Percentiles rank a stretch among this genome's conserved stretches.
Evolutionary conservation across 2,329 filamentous ascomycete species (phyloP).

Genomic region (Mycosphaerella sp.): DNA sequence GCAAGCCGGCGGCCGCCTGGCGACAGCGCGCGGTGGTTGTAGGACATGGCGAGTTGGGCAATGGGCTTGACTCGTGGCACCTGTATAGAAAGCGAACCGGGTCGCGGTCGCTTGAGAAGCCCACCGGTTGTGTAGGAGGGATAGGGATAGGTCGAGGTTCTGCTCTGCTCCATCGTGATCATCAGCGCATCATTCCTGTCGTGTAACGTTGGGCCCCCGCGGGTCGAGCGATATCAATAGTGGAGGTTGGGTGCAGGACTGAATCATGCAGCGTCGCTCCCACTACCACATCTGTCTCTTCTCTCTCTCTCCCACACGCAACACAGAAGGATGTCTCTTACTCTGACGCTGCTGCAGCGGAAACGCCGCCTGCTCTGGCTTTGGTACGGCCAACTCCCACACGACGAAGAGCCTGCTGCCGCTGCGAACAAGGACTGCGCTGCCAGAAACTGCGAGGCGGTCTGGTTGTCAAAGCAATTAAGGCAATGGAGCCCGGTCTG

Average conservation of each 20-base stretch:
- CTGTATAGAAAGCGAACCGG: slow-evolving; percentile 15
- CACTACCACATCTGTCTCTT: neutral
- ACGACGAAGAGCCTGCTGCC: neutral
- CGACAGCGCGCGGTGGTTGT: slow-evolving; percentile 32
- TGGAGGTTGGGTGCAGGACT: neutral
- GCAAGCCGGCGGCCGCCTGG: slow-evolving; percentile 33
- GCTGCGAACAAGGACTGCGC: slow-evolving; percentile 5
- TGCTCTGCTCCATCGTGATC: slow-evolving; percentile 16
- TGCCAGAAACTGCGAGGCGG: slow-evolving; percentile 1
- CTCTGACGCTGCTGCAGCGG: slow-evolving; percentile 2
- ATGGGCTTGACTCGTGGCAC: slow-evolving; percentile 23
- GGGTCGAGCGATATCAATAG: neutral
- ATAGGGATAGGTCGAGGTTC: slow-evolving; percentile 8
- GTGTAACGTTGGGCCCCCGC: slow-evolving; percentile 9
- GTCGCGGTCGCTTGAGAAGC: slow-evolving; percentile 14
- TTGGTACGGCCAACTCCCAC: slow-evolving; percentile 2
- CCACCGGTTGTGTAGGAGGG: slow-evolving; percentile 1
- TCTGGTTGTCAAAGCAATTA: neutral
- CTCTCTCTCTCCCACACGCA: too few relatives aligned
- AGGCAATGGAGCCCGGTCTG: slow-evolving; percentile 2
- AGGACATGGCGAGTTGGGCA: slow-evolving; percentile 30
- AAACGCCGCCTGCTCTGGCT: slow-evolving; percentile 4
- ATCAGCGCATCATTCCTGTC: slow-evolving; percentile 14
- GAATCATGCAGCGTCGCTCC: neutral
- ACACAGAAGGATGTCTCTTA: slow-evolving; percentile 2